Evolutionary conservation across 257 asterid genomes (phyloP), one percentile per base, ranked within the genome.

Genomic region (Fraxinus cuspidata): DNA sequence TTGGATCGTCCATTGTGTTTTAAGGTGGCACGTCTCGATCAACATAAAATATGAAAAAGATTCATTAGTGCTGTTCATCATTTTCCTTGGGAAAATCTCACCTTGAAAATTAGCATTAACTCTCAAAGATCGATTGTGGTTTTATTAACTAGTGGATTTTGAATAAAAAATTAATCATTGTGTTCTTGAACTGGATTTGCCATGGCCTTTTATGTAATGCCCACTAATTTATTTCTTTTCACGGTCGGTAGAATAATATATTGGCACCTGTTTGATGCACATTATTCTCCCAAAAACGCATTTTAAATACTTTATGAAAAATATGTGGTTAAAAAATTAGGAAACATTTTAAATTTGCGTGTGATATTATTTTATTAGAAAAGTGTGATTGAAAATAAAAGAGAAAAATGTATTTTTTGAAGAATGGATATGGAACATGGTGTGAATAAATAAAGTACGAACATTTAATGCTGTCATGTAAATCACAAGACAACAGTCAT

Each of bases 401-500:
- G n/a, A n/a, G n/a, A n/a, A n/a, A n/a, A n/a, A n/a, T n/a, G n/a
- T n/a, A n/a, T n/a, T n/a, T n/a, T n/a, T n/a, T n/a, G n/a, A n/a
- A n/a, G n/a, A n/a, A n/a, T n/a, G n/a, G n/a, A n/a, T n/a, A n/a
- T n/a, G n/a, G n/a, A n/a, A n/a, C n/a, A n/a, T n/a, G n/a, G n/a
- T n/a, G n/a, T n/a, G 11, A 19, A 19, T 58, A 9, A 58, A 5
- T 21, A 12, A 60, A 60, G 68, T 9, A 60, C 5, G 23, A 60
- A 28, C 68, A 10, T 25, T 60, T 60, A 60, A 60, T 60, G 68
- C 31, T 60, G 68, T 60, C 68, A 60, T 9, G 68, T 60, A 8
- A 60, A 12, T 60, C 68, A 60, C 68, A 60, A 60, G 68, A 23
- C 68, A 6, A 60, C 32, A 60, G 68, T 60, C 67, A n/a, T n/a